Percentiles rank a stretch among this genome's conserved stretches.
Conservation (phyloP, 768 basidiomycete genomes). For the Amanita phalloides region DNA sequence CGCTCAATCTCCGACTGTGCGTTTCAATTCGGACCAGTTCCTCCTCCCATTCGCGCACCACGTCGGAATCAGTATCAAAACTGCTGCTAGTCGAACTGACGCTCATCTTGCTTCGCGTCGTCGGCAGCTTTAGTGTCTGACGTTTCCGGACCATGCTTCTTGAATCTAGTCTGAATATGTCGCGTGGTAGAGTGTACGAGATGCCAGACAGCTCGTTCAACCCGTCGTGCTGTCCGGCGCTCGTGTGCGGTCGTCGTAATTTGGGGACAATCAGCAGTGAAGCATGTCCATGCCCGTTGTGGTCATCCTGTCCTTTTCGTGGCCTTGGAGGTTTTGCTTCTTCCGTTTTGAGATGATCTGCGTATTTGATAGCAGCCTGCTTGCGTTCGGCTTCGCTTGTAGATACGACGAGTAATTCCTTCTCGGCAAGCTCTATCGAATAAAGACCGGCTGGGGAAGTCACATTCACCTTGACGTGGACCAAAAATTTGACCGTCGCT, state of each 20-base stretch:
- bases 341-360: slow-evolving; percentile 18
- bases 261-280: slow-evolving; percentile 15
- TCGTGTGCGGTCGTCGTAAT: slow-evolving; percentile 57
- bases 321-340: slow-evolving; percentile 35
- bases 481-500: slow-evolving; percentile 58
- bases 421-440: slow-evolving; percentile 57
- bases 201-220: slow-evolving; percentile 12
- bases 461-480: slow-evolving; percentile 44
- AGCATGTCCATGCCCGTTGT: slow-evolving; percentile 10
- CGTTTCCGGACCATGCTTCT: slow-evolving; percentile 1
- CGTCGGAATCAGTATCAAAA: slow-evolving; percentile 23
- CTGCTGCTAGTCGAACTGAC: slow-evolving; percentile 13
- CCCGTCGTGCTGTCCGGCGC: slow-evolving; percentile 60
- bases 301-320: slow-evolving; percentile 21
- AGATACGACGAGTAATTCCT: slow-evolving; percentile 55
- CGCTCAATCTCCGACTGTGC: slow-evolving; percentile 41
- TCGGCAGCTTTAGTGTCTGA: slow-evolving; percentile 10
- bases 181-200: slow-evolving; percentile 4
- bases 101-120: slow-evolving; percentile 23
- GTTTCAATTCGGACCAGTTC: slow-evolving; percentile 65
- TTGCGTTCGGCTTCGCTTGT: slow-evolving; percentile 63
- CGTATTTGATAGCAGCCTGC: slow-evolving; percentile 50
- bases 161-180: neutral
- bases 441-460: slow-evolving; percentile 52
- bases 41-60: slow-evolving; percentile 66